A percentile compares a stretch with the other conserved stretches of the same genome.
Evolutionary conservation across 192 early-diverging fungal species (phyloP).

Genomic region (Chytriomyces sp.): DNA sequence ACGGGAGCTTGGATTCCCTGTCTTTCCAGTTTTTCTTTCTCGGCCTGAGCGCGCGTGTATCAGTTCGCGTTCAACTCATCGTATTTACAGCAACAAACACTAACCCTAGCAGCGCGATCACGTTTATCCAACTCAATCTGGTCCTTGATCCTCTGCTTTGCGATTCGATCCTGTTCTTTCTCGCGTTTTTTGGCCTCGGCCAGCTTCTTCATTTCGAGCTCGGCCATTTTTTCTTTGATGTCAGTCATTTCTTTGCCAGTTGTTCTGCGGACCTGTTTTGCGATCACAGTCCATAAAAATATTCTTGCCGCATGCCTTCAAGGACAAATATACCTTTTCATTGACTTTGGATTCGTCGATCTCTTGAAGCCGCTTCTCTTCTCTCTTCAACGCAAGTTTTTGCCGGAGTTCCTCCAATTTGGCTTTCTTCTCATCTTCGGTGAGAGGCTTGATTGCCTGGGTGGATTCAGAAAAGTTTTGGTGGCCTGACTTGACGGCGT

Average conservation of each 20-base stretch:
- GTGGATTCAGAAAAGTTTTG: conserved; percentile 80
- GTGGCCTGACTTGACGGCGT: conserved; percentile 76
- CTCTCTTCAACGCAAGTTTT: conserved; percentile 68
- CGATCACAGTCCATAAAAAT: conserved; percentile 12
- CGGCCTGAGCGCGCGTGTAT: conserved; percentile 26
- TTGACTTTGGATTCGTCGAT: conserved; percentile 71
- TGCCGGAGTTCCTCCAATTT: conserved; percentile 75
- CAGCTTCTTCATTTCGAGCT: conserved; percentile 76
- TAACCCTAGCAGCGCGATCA: conserved; percentile 71
- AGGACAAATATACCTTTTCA: conserved; percentile 58
- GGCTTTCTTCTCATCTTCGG: conserved; percentile 76
- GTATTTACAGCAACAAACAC: conserved; percentile 8
- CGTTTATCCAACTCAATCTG: conserved; percentile 81
- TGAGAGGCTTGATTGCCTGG: conserved; percentile 75
- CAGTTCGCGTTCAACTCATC: too few relatives aligned
- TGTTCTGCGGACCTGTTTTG: conserved; percentile 54
- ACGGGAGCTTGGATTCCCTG: conserved; percentile 35
- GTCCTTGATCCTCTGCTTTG: conserved; percentile 74
- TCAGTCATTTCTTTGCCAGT: conserved; percentile 75
- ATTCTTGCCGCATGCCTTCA: conserved; percentile 29
- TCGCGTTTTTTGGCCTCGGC: conserved; percentile 73
- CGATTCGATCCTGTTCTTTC: conserved; percentile 78
- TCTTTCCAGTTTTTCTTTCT: conserved; percentile 43
- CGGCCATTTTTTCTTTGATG: conserved; percentile 70
- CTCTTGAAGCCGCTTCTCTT: conserved; percentile 60